These are phyloP conservation scores for Cyberlindnera sargentensis DNA, from an alignment of 805 yeast species.

Conservation along the genomic window DNA sequence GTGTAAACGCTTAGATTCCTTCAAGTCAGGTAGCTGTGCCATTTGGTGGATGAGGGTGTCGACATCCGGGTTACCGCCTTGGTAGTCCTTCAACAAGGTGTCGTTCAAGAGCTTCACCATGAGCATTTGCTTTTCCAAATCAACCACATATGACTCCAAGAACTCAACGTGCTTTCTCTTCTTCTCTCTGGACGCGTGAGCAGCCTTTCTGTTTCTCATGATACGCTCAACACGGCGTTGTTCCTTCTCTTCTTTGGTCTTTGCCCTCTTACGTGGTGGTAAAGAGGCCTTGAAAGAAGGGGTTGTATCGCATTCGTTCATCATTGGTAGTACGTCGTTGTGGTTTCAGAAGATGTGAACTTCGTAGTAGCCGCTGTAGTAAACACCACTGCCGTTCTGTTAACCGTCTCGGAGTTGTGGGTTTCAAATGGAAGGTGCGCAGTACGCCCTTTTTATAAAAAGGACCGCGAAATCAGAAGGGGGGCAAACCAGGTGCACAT, in stretches of 20 bases:
- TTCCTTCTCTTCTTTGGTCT: constrained; percentile 94
- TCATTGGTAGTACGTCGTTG: too few relatives aligned
- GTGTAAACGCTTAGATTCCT: constrained; percentile 16
- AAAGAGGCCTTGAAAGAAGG: constrained; percentile 41
- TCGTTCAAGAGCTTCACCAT: constrained; percentile 13
- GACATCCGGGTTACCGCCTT: constrained; percentile 15
- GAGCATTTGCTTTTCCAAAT: constrained; percentile 20
- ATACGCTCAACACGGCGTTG: constrained; percentile 92
- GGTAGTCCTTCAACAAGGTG: constrained; percentile 10
- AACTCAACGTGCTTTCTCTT: constrained; percentile 87
- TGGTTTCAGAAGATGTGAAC: too few relatives aligned
- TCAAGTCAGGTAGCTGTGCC: constrained; percentile 18
- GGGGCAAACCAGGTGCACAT: too few relatives aligned
- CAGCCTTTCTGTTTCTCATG: constrained; percentile 90
- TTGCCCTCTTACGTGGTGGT: constrained; percentile 95
- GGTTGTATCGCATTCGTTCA: too few relatives aligned
- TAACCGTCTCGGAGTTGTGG: too few relatives aligned
- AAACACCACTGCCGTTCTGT: too few relatives aligned
- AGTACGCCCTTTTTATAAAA: too few relatives aligned
- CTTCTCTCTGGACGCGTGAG: constrained; percentile 95
- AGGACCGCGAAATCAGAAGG: too few relatives aligned
- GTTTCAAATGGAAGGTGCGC: too few relatives aligned
- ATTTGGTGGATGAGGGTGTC: constrained; percentile 12
- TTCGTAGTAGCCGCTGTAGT: too few relatives aligned
- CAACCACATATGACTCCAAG: constrained; percentile 42